These are phyloP conservation scores for Umbelopsis isabellina DNA, from an alignment of 192 early-diverging fungal species.

Conservation along the genomic window DNA sequence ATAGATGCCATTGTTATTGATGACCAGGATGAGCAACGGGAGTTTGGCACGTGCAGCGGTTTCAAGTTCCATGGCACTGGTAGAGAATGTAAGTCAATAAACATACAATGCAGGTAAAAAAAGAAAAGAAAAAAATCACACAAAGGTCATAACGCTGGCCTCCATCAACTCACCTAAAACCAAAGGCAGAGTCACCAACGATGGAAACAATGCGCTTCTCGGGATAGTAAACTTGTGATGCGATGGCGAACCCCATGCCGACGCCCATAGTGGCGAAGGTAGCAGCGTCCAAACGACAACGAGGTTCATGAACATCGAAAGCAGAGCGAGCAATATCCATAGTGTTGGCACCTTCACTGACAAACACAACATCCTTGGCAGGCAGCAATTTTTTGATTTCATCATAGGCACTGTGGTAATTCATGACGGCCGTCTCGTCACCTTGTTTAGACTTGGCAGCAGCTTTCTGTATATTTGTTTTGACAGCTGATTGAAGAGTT, in stretches of 20 bases:
- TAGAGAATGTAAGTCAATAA: neutral
- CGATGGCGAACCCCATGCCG: constrained; percentile 74
- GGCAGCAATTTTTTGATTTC: constrained; percentile 68
- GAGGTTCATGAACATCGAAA: constrained; percentile 65
- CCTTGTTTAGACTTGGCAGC: constrained; percentile 38
- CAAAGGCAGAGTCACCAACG: constrained; percentile 80
- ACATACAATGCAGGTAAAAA: neutral
- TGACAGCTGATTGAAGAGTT: constrained; percentile 36
- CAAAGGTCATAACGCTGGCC: neutral
- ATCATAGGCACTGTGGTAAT: constrained; percentile 68
- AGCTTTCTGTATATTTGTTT: constrained; percentile 50
- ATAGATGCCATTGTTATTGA: constrained; percentile 82
- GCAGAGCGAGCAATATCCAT: constrained; percentile 80
- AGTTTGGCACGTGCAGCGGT: constrained; percentile 64
- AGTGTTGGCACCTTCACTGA: constrained; percentile 78
- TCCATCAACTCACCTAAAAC: constrained; percentile 55
- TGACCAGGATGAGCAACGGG: constrained; percentile 72
- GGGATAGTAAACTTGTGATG: constrained; percentile 58
- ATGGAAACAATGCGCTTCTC: constrained; percentile 64
- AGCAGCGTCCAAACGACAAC: constrained; percentile 71
- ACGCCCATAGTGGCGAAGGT: constrained; percentile 83
- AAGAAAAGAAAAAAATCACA: neutral
- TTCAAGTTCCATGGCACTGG: constrained; percentile 75
- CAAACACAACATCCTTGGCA: constrained; percentile 51
- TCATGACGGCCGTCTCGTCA: constrained; percentile 55